A percentile compares a stretch with the other conserved stretches of the same genome.
Evolutionary conservation across 106 monocot species (phyloP).

Genomic region (Acorus gramineus): DNA sequence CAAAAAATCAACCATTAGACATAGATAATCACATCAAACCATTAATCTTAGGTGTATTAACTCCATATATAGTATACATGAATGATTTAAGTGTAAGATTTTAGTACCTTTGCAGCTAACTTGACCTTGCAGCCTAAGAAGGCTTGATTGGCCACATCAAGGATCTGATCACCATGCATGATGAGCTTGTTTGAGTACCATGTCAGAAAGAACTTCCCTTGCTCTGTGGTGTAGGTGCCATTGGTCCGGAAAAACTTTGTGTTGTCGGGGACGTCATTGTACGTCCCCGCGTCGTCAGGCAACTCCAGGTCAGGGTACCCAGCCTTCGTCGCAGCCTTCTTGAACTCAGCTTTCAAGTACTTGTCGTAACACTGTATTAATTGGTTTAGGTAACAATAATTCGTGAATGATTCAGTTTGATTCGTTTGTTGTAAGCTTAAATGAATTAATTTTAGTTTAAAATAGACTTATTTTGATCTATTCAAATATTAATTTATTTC

Average conservation of each 20-base stretch:
- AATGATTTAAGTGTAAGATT: no score
- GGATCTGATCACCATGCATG: conserved; percentile 38
- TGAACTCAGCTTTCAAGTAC: conserved; percentile 35
- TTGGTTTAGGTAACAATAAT: not conserved
- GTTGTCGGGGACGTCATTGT: conserved; percentile 36
- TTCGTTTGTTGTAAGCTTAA: no score
- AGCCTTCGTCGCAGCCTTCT: conserved; percentile 24
- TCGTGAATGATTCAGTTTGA: no score
- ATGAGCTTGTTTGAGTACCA: conserved; percentile 73
- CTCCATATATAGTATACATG: no score
- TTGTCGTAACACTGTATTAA: conserved; percentile 49
- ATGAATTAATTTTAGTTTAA: no score
- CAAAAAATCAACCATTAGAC: not conserved
- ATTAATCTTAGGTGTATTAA: no score
- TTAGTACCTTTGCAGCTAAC: conserved; percentile 45
- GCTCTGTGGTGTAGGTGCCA: conserved; percentile 21
- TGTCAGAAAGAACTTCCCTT: conserved; percentile 51
- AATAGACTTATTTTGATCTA: no score
- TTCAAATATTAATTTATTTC: no score
- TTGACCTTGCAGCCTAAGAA: conserved; percentile 49
- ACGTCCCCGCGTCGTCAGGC: conserved; percentile 56
- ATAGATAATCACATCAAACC: no score
- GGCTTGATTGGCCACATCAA: conserved; percentile 34
- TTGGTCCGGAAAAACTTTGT: conserved; percentile 41
- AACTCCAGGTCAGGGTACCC: conserved; percentile 47